Conservation (phyloP, 306 rosid genomes). For the Macrotyloma uniflorum region DNA sequence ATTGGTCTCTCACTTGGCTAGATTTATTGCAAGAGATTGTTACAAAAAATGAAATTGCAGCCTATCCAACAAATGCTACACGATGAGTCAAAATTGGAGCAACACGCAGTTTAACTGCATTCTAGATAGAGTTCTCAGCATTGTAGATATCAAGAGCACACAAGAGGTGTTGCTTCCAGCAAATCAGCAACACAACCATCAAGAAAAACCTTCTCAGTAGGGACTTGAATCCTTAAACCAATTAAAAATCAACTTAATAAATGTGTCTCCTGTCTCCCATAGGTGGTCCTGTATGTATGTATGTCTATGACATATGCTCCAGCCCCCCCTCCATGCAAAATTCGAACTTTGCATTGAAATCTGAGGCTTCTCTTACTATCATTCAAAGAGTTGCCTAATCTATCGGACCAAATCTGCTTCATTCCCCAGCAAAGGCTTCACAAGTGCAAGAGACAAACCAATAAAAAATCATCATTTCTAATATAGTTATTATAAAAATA, state of each 20-base stretch:
- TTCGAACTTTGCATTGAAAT: slow-evolving; percentile 1
- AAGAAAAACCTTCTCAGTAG: background rate
- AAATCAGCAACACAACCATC: slow-evolving; percentile 32
- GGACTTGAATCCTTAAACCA: background rate
- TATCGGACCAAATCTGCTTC: slow-evolving; percentile 70
- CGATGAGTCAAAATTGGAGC: slow-evolving; percentile 27
- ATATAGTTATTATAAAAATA: too few species aligned
- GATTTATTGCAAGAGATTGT: background rate
- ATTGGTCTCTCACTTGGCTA: background rate
- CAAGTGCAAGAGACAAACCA: background rate
- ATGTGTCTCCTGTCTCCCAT: background rate
- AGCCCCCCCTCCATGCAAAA: slow-evolving; percentile 20
- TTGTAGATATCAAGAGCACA: slow-evolving; percentile 35
- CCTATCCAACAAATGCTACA: too few species aligned
- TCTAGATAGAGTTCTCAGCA: slow-evolving; percentile 1
- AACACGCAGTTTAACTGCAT: background rate
- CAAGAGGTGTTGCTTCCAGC: slow-evolving; percentile 46
- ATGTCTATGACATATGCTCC: background rate
- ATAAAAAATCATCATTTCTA: too few species aligned
- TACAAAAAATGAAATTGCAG: background rate
- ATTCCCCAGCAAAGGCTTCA: slow-evolving; percentile 54
- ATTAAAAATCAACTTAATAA: background rate
- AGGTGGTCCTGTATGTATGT: background rate
- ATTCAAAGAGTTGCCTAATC: slow-evolving; percentile 3
- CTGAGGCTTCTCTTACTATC: background rate